phyloP scores from a whole-genome alignment of 257 asterid genomes.

The Cinchona pubescens region DNA sequence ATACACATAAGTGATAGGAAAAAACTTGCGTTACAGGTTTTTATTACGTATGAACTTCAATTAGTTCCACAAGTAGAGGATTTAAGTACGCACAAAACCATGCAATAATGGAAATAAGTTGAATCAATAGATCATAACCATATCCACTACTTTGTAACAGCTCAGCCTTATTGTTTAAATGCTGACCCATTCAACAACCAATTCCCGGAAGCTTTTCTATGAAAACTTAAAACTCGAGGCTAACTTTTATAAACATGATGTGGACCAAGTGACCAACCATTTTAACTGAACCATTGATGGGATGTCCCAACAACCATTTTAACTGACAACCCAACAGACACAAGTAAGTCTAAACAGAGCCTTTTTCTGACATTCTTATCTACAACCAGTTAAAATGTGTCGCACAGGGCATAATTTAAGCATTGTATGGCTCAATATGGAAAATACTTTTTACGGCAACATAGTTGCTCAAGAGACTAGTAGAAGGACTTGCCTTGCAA shows the following conservation, averaged over 20 bases:
- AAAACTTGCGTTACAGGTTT: background rate
- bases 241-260: background rate
- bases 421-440: background rate
- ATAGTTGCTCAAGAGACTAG: background rate
- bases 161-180: background rate
- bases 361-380: background rate
- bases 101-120: background rate
- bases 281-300: too few species aligned
- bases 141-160: background rate
- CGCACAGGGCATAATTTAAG: background rate
- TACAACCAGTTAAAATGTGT: background rate
- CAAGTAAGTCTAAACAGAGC: background rate
- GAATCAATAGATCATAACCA: conserved; percentile 1
- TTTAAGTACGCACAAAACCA: background rate
- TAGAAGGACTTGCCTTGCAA: conserved; percentile 69
- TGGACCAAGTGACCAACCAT: background rate
- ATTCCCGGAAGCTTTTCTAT: background rate
- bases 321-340: background rate
- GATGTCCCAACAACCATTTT: background rate
- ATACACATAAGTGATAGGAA: conserved; percentile 16
- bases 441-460: background rate
- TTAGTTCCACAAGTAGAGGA: background rate
- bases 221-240: background rate
- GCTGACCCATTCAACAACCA: background rate
- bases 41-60: background rate